Base-by-base conservation (phyloP, 129 eudicot genomes). In the Artemisia argyi region DNA sequence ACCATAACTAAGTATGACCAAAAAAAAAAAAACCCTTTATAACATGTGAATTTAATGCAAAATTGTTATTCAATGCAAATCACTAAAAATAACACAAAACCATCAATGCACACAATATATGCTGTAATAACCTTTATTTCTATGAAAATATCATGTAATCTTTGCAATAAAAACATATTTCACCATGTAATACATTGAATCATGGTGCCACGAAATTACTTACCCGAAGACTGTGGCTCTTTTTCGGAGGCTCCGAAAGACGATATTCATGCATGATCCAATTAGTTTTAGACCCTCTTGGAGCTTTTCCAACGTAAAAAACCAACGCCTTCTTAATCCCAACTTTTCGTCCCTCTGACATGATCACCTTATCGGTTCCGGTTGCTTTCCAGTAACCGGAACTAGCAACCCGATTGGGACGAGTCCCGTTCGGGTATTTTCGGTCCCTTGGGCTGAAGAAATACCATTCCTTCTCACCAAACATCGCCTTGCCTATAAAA, bases 181-280 rank as follows among this genome's bases (percentile, higher is more conserved):
- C 30, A 2, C 4, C 30, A 0, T 26, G 30, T 26, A 26, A 26
- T 26, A 26, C 30, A 26, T 3, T 26, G 30, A 0, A 26, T 26
- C 30, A 22, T 22, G 1, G 30, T 1, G 30, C 30, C 8, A 35
- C 0, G 9, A 35, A 35, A 3, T 42, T 5, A 30, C 80, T 78
- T 78, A 90, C 95, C 92, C 82, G 75, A 9, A 85, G 5, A 65
- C 86, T 82, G 16, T 90, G 83, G 2, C 16, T 54, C 73, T 79
- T 85, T 22, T 85, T 73, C 0, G 84, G 78, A 62, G 95, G 79
- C 30, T 93, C 90, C 2, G 84, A 82, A 18, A 93, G 89, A 46
- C 98, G 61, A 56, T 93, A 93, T 65, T 93, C 98, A 26, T 93
- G 98, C 98, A 93, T 93, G 76, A 93, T 93, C 98, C 98, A 93